Evolutionary conservation across 225 moss, liverwort and hornwort genomes (phyloP).

Genomic region (Sphagnum contortum): DNA sequence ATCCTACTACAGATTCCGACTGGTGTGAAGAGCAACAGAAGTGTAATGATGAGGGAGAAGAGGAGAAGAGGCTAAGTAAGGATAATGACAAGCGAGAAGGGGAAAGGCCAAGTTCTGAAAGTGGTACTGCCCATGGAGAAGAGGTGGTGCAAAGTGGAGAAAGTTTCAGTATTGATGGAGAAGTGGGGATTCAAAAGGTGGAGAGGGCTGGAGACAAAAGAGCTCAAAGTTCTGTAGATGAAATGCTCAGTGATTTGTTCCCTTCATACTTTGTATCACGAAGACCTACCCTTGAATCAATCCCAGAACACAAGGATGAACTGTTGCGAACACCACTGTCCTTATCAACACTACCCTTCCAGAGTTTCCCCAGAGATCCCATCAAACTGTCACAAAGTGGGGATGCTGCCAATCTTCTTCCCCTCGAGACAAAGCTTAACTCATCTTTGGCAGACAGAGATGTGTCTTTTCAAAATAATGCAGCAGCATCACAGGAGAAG

Average conservation of each 20-base stretch:
- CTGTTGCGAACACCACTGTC: conserved; percentile 3
- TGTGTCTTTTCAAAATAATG: neutral
- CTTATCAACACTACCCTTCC: no score
- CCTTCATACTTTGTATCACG: conserved; percentile 14
- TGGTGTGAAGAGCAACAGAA: no score
- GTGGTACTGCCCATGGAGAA: no score
- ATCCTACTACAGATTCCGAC: no score
- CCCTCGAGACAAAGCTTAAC: neutral
- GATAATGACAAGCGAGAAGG: conserved; percentile 1
- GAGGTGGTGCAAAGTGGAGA: no score
- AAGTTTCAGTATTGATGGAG: no score
- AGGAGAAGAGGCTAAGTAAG: conserved; percentile 7
- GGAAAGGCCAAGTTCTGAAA: neutral
- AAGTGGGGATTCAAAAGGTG: neutral
- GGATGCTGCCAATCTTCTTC: neutral
- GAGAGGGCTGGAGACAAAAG: neutral
- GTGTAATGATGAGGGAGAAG: conserved; percentile 2
- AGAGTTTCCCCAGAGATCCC: conserved; percentile 6
- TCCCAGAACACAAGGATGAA: no score
- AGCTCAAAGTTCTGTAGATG: conserved; percentile 28
- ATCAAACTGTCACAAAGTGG: conserved; percentile 6
- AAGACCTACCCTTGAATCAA: no score
- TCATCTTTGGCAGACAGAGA: conserved; percentile 1
- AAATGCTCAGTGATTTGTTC: conserved; percentile 33
- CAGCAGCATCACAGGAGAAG: neutral